Evolutionary conservation across 192 early-diverging fungal genomes (phyloP), one percentile per base, ranked within the genome.

Genomic region (Pilobolus umbonatus): DNA sequence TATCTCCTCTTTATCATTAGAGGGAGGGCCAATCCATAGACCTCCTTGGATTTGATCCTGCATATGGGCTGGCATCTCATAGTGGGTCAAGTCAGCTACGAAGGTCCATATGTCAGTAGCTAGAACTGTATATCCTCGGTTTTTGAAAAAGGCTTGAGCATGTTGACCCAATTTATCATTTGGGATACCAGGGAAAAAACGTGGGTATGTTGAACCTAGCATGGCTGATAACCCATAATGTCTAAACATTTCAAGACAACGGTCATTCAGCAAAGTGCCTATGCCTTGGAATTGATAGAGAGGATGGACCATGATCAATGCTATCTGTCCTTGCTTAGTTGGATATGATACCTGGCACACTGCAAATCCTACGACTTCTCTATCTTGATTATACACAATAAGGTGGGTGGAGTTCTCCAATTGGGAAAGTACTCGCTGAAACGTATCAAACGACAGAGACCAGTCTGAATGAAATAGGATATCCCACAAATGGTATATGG

Each of bases 141-240:
- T 40, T 5, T 32, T 43, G 24, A 73, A 73, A 38, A 68, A 67
- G 1, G 7, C 45, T 24, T 58, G 36, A 2, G 62, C 50, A 7
- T 60, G 28, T 39, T 44, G 28, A 15, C 64, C 64, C 26, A 55
- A 4, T 8, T 45, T 31, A 28, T 63, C 45, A 17, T 67, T 55
- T n/a, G 71, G 71, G 3, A 73, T 38, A 21, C 71, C 71, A 43
- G 48, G 55, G 21, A 73, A 73, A 49, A 73, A 60, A 7, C 71
- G 65, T n/a, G 71, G 71, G 36, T 68, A 73, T 5, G 46, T 68
- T 24, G 65, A 62, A 11, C 71, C 71, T 14, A 73, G 36, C 5
- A 53, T 56, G 12, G 15, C 19, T 3, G 10, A 14, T 19, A 35
- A 43, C 0, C 55, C 63, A 6, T 31, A 6, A 6, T 35, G 24